Base-by-base conservation (phyloP, 805 yeast species). In the Zygotorulaspora sp. region DNA sequence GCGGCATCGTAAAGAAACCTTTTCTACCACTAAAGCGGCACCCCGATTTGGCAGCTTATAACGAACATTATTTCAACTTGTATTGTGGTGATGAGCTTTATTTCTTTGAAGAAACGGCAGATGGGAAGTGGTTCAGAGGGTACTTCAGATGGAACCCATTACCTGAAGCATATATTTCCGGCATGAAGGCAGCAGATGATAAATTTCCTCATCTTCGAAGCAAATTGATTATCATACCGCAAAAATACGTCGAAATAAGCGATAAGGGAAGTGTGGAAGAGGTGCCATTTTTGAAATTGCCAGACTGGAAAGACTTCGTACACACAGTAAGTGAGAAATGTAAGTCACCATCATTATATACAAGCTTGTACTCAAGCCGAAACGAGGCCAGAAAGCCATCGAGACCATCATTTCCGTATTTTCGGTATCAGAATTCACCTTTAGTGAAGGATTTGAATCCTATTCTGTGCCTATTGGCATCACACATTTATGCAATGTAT, bases 71-170 rank as follows among this genome's bases (percentile, higher is more conserved):
- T 59, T 66, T 65, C 42, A 75, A 81, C 55, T 58, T 81, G 31
- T 80, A 76, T 52, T 80, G 80, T 14, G 95, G 95, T 23, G 94
- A 85, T 59, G 85, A 80, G 45, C 77, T 83, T 21, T 83, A 74
- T 57, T 65, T 84, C 13, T 83, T 85, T 54, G 95, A 86, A 65
- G 72, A 32, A 67, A 73, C 58, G 59, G 64, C 27, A 5, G 57
- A 58, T 35, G 68, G 69, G 14, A 72, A 72, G 44, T 87, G 95
- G 95, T 86, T 79, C 16, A 70, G 95, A 49, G 95, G 88, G 9
- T 86, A 87, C 58, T 69, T 76, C 3, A 64, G 82, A 23, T 66
- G 80, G 25, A 72, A 78, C 41, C 89, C 94, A 5, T 63, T 78
- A 37, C 90, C 90, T 1, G 70, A 76, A 21, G 86, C 80, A 53